These are phyloP conservation scores for Phytophthora fragariaefolia DNA, from an alignment of 352 stramenopile genomes.

Conservation along the genomic window DNA sequence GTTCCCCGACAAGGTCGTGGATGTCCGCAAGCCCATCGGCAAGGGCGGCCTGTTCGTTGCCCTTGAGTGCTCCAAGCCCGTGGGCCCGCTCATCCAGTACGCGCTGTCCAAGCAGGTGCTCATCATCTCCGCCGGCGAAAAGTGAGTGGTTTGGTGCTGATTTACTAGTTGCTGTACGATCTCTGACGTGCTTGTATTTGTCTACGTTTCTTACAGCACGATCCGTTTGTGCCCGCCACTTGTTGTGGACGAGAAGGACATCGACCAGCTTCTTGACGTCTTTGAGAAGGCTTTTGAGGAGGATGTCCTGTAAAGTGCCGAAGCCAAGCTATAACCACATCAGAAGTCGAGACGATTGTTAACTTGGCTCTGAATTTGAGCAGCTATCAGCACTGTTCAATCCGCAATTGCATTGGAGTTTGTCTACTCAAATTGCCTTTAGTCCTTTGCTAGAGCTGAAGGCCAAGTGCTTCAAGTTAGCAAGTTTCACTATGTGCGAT, in stretches of 20 bases:
- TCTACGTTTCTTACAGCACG: constrained; percentile 44
- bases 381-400: constrained; percentile 9
- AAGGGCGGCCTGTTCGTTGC: constrained; percentile 82
- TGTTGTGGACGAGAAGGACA: constrained; percentile 83
- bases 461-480: background rate
- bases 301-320: constrained; percentile 54
- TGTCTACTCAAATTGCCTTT: constrained; percentile 2
- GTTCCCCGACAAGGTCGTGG: constrained; percentile 72
- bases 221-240: constrained; percentile 86
- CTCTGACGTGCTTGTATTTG: constrained; percentile 15
- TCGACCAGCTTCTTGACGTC: constrained; percentile 70
- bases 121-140: constrained; percentile 85
- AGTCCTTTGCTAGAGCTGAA: too few species aligned
- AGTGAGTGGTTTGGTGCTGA: constrained; percentile 46
- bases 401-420: background rate
- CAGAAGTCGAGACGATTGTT: constrained; percentile 15
- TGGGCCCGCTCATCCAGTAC: constrained; percentile 71
- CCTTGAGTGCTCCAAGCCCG: constrained; percentile 74
- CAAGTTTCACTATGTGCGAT: too few species aligned
- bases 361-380: constrained; percentile 21
- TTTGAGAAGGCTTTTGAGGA: constrained; percentile 72
- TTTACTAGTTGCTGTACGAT: constrained; percentile 2
- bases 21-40: constrained; percentile 71
- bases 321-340: constrained; percentile 5
- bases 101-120: constrained; percentile 79